Percentiles rank a stretch among this genome's conserved stretches.
Conservation (phyloP, 1,284 basidiomycete species). For the Volvariella volvacea region DNA sequence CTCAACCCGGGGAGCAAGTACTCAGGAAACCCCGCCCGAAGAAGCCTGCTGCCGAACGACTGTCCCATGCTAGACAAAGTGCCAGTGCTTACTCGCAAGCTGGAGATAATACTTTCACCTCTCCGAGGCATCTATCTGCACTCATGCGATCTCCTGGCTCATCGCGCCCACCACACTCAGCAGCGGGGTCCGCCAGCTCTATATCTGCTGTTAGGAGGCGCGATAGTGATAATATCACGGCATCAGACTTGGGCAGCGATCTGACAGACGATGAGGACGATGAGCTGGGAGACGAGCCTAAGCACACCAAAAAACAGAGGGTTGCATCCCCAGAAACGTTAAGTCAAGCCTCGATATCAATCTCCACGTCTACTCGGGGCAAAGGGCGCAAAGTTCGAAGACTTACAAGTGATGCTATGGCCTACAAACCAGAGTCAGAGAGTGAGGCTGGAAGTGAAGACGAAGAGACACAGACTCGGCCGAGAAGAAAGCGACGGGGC, state of each 20-base stretch:
- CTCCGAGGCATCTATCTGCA: neutral
- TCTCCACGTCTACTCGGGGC: neutral
- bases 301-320: conserved; percentile 10
- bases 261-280: conserved; percentile 17
- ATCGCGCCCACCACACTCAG: conserved; percentile 19
- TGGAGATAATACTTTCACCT: neutral
- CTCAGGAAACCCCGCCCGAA: conserved; percentile 18
- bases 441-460: conserved; percentile 16
- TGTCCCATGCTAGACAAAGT: conserved; percentile 12
- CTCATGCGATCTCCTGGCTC: conserved; percentile 17
- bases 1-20: conserved; percentile 31
- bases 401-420: conserved; percentile 28
- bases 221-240: conserved; percentile 12
- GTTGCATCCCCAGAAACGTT: neutral
- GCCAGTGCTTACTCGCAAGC: conserved; percentile 1
- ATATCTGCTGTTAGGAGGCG: conserved; percentile 8
- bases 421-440: conserved; percentile 32
- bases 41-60: conserved; percentile 15
- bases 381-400: conserved; percentile 10
- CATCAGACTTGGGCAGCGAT: conserved; percentile 17
- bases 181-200: conserved; percentile 11
- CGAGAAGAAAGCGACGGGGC: conserved; percentile 1
- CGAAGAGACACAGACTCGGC: conserved; percentile 8
- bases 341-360: neutral
- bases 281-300: conserved; percentile 10